Evolutionary conservation across 305 asterid species (phyloP).

Genomic region (Fraxinus xanthoxyloides): DNA sequence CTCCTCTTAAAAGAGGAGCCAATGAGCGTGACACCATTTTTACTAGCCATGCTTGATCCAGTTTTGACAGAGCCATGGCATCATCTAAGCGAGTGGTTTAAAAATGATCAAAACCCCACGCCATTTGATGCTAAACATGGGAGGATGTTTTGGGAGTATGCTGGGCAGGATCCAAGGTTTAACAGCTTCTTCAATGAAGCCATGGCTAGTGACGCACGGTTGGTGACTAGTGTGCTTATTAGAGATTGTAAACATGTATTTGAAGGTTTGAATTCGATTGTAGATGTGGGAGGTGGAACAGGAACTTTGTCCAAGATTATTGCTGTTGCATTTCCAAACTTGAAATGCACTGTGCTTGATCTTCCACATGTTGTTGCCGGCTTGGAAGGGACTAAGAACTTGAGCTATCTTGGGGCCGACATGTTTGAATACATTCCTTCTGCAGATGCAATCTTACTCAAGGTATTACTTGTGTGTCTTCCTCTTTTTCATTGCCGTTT

Average conservation of each 20-base stretch:
- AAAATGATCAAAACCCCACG: constrained; percentile 4
- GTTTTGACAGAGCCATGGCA: constrained; percentile 38
- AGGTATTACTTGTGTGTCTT: constrained; percentile 32
- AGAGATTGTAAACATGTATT: constrained; percentile 20
- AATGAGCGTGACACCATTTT: not conserved
- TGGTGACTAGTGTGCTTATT: constrained; percentile 19
- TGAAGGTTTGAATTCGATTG: constrained; percentile 31
- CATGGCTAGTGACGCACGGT: constrained; percentile 35
- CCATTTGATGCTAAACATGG: constrained; percentile 25
- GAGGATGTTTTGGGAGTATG: constrained; percentile 27
- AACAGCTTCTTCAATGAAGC: constrained; percentile 37
- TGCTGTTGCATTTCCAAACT: constrained; percentile 21
- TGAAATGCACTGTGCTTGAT: constrained; percentile 36
- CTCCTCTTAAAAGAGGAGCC: constrained; percentile 32
- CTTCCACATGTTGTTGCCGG: constrained; percentile 35
- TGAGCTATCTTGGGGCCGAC: constrained; percentile 40
- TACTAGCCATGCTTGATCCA: constrained; percentile 22
- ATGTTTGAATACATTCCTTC: constrained; percentile 44
- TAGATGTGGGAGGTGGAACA: constrained; percentile 44
- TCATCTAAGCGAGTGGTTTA: constrained; percentile 31
- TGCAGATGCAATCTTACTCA: constrained; percentile 40
- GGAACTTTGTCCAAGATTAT: constrained; percentile 30
- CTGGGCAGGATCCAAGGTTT: constrained; percentile 6
- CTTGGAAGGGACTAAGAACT: constrained; percentile 21
- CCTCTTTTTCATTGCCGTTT: too few relatives aligned